Evolutionary conservation across 345 rosid genomes (phyloP), one percentile per base, ranked within the genome.

Genomic region (Syzygium grande): DNA sequence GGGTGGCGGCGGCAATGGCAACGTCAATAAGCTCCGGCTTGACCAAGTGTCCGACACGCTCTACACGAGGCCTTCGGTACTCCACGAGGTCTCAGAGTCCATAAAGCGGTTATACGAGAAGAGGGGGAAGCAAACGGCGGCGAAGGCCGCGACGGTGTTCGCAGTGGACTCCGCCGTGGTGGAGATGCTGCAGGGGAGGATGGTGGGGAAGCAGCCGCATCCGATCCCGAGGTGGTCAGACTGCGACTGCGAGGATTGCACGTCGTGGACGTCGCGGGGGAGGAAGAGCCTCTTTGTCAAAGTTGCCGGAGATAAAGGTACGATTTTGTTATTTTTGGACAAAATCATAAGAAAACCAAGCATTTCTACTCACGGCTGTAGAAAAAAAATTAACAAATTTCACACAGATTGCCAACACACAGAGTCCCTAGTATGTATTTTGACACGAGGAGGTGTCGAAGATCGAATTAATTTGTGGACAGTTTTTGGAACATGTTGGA

Each of bases 151-250:
- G 86, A 91, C 95, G 52, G 88, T 91, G 27, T 90, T 95, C 84
- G 90, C 93, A 4, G 93, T 96, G 21, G 93, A 93, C 88, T 93
- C 99, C 22, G 90, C 97, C 85, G 92, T 94, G 73, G 95, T 97
- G 83, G 98, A 95, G 90, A 95, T 95, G 94, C 93, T 95, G 17
- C 96, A 91, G 56, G 94, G 93, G 43, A 92, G 91, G 90, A 90
- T 93, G 38, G 93, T 91, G 25, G 93, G 93, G 49, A 91, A 87
- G 87, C 90, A 88, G 85, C 88, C 85, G 29, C 93, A 90, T 87
- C 92, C 94, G 29, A 90, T 92, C 56, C 96, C 98, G 23, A 92
- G 98, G 92, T 97, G 99, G 99, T 97, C 98, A 19, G 99, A 97
- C 88, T 98, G 99, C 84, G 98, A 95, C 85, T 98, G 99, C 88